phyloP scores from a whole-genome alignment of 2,329 filamentous ascomycete genomes.

The Diaporthe amygdali region DNA sequence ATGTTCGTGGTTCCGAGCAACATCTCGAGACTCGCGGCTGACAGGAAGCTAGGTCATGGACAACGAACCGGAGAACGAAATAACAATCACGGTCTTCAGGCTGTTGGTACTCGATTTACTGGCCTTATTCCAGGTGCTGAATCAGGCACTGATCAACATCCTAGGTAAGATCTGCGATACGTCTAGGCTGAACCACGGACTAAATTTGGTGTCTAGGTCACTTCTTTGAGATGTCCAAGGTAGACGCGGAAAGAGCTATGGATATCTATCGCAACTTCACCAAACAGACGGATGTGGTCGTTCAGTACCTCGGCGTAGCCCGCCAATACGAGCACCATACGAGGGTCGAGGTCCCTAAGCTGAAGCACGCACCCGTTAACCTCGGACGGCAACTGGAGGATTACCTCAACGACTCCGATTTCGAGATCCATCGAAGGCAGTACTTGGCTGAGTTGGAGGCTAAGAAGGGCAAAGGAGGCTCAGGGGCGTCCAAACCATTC shows the following conservation, averaged over 20 bases:
- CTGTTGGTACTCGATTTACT: constrained; percentile 89
- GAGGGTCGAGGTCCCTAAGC: constrained; percentile 89
- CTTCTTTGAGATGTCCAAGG: constrained; percentile 97
- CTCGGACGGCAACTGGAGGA: constrained; percentile 89
- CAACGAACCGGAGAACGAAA: constrained; percentile 92
- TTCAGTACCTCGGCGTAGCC: constrained; percentile 86
- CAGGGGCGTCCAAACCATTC: constrained; percentile 38
- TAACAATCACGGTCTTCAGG: constrained; percentile 91
- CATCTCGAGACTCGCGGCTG: background rate
- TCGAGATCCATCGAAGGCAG: constrained; percentile 90
- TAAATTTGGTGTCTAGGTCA: constrained; percentile 65
- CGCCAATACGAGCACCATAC: constrained; percentile 92
- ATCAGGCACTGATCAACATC: constrained; percentile 96
- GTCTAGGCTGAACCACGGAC: background rate
- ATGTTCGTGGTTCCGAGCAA: constrained; percentile 62
- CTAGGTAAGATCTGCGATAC: constrained; percentile 65
- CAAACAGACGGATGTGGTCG: constrained; percentile 89
- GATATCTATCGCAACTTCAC: constrained; percentile 92
- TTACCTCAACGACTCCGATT: constrained; percentile 92
- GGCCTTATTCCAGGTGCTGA: constrained; percentile 91
- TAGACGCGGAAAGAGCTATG: constrained; percentile 90
- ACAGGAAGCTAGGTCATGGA: constrained; percentile 67
- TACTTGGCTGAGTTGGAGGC: constrained; percentile 88
- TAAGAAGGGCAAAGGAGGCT: constrained; percentile 53
- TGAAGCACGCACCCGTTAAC: constrained; percentile 96